Evolutionary conservation across 805 yeast species (phyloP).

Genomic region (Myxozyma nipponensis): DNA sequence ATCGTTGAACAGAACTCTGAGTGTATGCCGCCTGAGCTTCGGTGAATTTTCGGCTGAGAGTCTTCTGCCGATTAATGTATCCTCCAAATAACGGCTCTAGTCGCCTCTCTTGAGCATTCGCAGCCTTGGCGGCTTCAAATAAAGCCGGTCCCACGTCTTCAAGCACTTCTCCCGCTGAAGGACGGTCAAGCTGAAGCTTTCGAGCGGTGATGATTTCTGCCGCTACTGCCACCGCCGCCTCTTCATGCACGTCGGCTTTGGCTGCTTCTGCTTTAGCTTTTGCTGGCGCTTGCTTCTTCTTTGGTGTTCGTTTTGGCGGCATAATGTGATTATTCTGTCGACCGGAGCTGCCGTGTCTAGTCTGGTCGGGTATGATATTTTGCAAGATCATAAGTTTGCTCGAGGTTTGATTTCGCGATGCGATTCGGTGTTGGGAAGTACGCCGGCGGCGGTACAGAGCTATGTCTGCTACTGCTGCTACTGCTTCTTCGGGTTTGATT

Average conservation of each 20-base stretch:
- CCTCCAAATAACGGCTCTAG: slow-evolving; percentile 36
- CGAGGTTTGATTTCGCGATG: no score
- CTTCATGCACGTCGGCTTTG: not conserved
- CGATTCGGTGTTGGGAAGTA: no score
- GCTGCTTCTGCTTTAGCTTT: not conserved
- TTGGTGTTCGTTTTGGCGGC: not conserved
- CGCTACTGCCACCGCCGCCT: not conserved
- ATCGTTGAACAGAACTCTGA: slow-evolving; percentile 14
- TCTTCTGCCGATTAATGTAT: slow-evolving; percentile 35
- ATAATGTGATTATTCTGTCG: no score
- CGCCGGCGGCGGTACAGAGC: no score
- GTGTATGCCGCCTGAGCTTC: slow-evolving; percentile 22
- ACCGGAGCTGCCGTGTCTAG: no score
- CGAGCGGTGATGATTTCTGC: not conserved
- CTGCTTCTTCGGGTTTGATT: no score
- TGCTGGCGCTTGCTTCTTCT: not conserved
- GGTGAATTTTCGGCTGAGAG: slow-evolving; percentile 24
- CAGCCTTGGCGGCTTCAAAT: slow-evolving; percentile 27
- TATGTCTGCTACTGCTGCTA: no score
- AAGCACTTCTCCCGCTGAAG: slow-evolving; percentile 15
- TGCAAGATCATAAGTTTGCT: no score
- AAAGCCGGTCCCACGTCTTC: slow-evolving; percentile 23
- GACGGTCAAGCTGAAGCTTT: not conserved
- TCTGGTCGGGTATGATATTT: no score
- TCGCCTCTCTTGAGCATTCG: slow-evolving; percentile 37